phyloP scores from a whole-genome alignment of 2,329 filamentous ascomycete species.

The Alternaria sp. region DNA sequence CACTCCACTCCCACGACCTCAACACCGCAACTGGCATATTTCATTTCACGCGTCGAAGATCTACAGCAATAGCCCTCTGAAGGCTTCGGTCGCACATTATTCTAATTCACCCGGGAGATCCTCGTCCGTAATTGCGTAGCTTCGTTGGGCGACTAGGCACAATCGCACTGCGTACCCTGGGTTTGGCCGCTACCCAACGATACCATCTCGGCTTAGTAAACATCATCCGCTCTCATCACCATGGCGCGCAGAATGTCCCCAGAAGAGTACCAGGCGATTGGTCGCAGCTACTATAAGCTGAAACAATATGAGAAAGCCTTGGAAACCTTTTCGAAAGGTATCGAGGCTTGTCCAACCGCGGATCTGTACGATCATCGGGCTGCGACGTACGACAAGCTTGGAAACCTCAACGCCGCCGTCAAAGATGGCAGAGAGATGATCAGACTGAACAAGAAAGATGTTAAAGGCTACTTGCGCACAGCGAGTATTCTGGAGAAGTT shows the following conservation, averaged over 20 bases:
- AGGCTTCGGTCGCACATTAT: background rate
- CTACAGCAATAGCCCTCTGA: background rate
- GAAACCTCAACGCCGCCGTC: slow-evolving; percentile 58
- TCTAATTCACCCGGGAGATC: background rate
- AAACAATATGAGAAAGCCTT: slow-evolving; percentile 45
- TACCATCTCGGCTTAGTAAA: background rate
- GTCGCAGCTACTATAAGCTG: slow-evolving; percentile 43
- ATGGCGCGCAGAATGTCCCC: slow-evolving; percentile 42
- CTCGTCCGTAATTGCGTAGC: background rate
- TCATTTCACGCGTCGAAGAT: background rate
- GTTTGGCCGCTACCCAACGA: background rate
- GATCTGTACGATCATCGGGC: slow-evolving; percentile 61
- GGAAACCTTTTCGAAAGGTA: slow-evolving; percentile 42
- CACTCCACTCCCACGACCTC: background rate
- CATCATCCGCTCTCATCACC: background rate
- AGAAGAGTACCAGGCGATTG: slow-evolving; percentile 46
- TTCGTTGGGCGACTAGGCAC: background rate
- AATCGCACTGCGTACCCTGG: background rate
- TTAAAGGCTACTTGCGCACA: slow-evolving; percentile 64
- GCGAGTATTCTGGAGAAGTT: slow-evolving; percentile 57
- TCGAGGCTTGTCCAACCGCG: slow-evolving; percentile 34
- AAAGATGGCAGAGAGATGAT: slow-evolving; percentile 66
- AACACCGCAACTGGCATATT: background rate
- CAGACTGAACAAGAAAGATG: slow-evolving; percentile 56
- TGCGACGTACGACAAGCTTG: slow-evolving; percentile 61